phyloP scores from a whole-genome alignment of 2,329 filamentous ascomycete species.

The Cladophialophora yegresii region DNA sequence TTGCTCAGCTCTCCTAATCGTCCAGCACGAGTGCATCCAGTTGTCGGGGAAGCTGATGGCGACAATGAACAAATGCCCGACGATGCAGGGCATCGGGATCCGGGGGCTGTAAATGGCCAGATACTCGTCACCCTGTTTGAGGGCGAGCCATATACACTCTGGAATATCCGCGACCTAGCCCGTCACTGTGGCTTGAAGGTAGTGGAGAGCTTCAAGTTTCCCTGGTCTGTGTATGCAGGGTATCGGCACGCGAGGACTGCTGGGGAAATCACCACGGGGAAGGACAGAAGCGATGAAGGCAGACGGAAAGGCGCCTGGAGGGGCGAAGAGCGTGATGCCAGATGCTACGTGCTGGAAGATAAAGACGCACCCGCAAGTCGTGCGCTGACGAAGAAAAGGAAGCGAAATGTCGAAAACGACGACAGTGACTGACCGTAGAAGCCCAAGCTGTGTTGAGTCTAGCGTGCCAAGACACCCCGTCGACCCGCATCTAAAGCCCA shows the following conservation, averaged over 20 bases:
- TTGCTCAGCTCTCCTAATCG: conserved; percentile 37
- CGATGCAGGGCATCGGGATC: conserved; percentile 25
- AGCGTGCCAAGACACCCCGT: not conserved
- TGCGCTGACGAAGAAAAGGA: conserved; percentile 41
- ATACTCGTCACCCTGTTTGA: conserved; percentile 90
- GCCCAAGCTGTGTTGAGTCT: not conserved
- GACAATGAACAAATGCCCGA: conserved; percentile 34
- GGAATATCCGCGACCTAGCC: conserved; percentile 88
- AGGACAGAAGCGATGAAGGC: conserved; percentile 35
- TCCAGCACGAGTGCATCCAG: conserved; percentile 8
- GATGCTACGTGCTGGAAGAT: conserved; percentile 51
- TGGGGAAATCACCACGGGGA: conserved; percentile 49
- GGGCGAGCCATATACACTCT: conserved; percentile 89
- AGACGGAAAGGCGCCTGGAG: conserved; percentile 48
- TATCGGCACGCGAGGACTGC: conserved; percentile 52
- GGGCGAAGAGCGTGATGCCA: conserved; percentile 51
- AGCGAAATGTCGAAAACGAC: conserved; percentile 39
- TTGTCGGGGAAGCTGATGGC: conserved; percentile 34
- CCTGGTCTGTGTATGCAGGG: conserved; percentile 50
- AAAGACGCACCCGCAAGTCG: conserved; percentile 39
- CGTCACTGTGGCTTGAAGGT: conserved; percentile 62
- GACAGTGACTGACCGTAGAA: conserved; percentile 37
- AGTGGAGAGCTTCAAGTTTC: conserved; percentile 52
- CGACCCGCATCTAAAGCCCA: not conserved
- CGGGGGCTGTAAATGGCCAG: conserved; percentile 44